Evolutionary conservation across 2,329 filamentous ascomycete species (phyloP).

Genomic region (Penicillium sp.): DNA sequence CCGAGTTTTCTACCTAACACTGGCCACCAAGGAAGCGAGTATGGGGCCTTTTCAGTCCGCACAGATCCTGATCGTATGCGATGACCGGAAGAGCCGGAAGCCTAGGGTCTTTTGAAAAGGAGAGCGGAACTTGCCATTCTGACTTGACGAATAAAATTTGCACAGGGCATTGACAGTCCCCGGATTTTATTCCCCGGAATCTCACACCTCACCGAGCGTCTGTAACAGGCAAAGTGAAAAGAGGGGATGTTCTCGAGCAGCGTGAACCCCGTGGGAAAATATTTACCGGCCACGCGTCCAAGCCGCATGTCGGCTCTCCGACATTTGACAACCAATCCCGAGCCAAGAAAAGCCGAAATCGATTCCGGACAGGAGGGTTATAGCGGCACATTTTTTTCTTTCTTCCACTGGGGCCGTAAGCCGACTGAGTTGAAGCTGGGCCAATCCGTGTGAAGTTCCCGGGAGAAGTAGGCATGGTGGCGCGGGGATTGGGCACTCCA

Average conservation of each 20-base stretch:
- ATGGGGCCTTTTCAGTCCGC: neutral
- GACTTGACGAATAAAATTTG: neutral
- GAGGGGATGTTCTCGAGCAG: conserved; percentile 4
- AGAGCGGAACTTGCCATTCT: neutral
- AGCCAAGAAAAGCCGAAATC: neutral
- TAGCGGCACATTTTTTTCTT: neutral
- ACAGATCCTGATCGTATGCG: neutral
- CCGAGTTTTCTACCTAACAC: neutral
- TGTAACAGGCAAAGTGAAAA: conserved; percentile 14
- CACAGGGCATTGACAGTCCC: neutral
- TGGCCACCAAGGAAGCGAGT: neutral
- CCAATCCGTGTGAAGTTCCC: conserved; percentile 3
- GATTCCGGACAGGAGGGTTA: neutral
- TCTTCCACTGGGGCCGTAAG: conserved; percentile 5
- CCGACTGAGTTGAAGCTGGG: neutral
- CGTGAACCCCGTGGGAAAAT: conserved; percentile 7
- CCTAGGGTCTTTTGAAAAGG: neutral
- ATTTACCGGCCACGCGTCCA: conserved; percentile 14
- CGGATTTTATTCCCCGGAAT: conserved; percentile 15
- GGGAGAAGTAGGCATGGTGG: conserved; percentile 2
- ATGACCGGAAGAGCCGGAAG: neutral
- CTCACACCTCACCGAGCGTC: conserved; percentile 15
- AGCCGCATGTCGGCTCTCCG: conserved; percentile 14
- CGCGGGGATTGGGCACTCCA: conserved; percentile 7
- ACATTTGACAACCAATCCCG: conserved; percentile 3